Conservation (phyloP, 2,329 filamentous ascomycete genomes). For the Neonectria ditissima region DNA sequence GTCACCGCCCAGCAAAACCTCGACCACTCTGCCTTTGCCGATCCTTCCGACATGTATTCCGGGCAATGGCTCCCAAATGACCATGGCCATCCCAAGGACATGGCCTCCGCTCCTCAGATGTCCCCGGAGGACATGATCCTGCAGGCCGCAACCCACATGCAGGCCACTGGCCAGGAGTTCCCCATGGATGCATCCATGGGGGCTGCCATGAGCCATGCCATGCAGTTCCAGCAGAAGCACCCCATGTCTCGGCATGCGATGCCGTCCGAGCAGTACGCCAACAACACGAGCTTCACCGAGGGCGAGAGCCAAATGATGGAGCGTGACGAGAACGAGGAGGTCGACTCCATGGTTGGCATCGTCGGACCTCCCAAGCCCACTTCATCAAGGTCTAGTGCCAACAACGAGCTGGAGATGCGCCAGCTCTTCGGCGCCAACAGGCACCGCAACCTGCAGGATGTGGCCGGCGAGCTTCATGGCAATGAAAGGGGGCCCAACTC, state of each 20-base stretch:
- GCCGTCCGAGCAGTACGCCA: slow-evolving; percentile 65
- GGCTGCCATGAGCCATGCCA: slow-evolving; percentile 56
- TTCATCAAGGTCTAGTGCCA: slow-evolving; percentile 75
- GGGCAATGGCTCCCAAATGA: slow-evolving; percentile 63
- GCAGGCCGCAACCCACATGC: slow-evolving; percentile 67
- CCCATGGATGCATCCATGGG: slow-evolving; percentile 61
- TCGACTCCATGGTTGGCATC: slow-evolving; percentile 61
- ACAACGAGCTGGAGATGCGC: slow-evolving; percentile 84
- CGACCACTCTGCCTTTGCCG: slow-evolving; percentile 60
- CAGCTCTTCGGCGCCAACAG: slow-evolving; percentile 79
- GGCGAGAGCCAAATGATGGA: slow-evolving; percentile 71
- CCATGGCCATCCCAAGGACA: slow-evolving; percentile 58
- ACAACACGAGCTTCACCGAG: slow-evolving; percentile 67
- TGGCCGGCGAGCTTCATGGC: slow-evolving; percentile 80
- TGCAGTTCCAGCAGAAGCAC: slow-evolving; percentile 56
- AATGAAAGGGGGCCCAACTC: slow-evolving; percentile 85
- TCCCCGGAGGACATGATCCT: slow-evolving; percentile 71
- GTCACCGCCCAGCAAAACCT: slow-evolving; percentile 63
- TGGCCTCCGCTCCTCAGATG: slow-evolving; percentile 59
- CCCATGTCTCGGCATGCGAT: slow-evolving; percentile 62
- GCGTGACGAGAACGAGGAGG: slow-evolving; percentile 69
- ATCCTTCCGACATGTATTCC: slow-evolving; percentile 58
- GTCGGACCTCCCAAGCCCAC: slow-evolving; percentile 65
- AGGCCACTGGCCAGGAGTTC: slow-evolving; percentile 63
- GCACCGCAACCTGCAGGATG: slow-evolving; percentile 74